These are phyloP conservation scores for Candida corydali DNA, from an alignment of 805 yeast genomes.

Conservation along the genomic window DNA sequence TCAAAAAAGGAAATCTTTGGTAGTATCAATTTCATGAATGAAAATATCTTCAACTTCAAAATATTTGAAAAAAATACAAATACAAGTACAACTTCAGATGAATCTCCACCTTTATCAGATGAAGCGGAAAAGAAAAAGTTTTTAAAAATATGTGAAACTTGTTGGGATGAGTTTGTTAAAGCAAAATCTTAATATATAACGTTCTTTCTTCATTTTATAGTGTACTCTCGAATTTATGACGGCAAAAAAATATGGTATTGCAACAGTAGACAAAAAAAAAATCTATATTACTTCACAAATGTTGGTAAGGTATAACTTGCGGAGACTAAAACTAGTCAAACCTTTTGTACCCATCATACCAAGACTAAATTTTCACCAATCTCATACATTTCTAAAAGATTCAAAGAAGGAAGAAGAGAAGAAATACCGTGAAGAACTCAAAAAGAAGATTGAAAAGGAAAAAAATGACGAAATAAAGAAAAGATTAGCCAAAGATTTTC, in stretches of 20 bases:
- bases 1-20: conserved; percentile 26
- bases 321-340: too few species aligned
- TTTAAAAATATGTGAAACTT: conserved; percentile 39
- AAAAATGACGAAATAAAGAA: conserved; percentile 29
- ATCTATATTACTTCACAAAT: too few species aligned
- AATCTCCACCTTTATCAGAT: conserved; percentile 5
- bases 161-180: conserved; percentile 37
- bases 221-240: too few species aligned
- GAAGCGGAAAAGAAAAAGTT: conserved; percentile 34
- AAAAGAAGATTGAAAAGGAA: neutral
- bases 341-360: too few species aligned
- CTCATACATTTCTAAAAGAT: neutral
- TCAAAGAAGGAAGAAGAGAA: neutral
- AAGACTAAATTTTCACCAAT: neutral
- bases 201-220: too few species aligned
- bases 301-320: too few species aligned
- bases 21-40: conserved; percentile 33
- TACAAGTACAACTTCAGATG: conserved; percentile 5
- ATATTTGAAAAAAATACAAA: conserved; percentile 19
- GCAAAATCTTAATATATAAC: too few species aligned
- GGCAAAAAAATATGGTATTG: too few species aligned
- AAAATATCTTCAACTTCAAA: conserved; percentile 30
- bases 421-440: neutral
- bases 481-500: conserved; percentile 24
- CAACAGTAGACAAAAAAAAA: too few species aligned